Evolutionary conservation across 2,329 filamentous ascomycete genomes (phyloP).

Genomic region (Phialophora verrucosa): DNA sequence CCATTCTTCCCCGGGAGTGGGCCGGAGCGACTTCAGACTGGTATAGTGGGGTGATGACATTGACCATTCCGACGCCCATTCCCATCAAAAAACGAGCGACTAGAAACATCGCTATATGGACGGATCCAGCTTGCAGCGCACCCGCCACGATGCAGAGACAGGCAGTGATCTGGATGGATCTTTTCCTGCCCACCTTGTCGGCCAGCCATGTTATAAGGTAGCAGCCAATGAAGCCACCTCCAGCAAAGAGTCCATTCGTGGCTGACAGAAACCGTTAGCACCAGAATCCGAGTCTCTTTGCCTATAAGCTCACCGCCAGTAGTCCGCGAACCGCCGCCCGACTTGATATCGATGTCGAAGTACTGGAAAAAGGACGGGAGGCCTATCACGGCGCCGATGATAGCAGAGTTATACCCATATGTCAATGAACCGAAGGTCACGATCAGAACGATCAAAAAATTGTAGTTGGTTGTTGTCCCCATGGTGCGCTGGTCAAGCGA

Average conservation of each 20-base stretch:
- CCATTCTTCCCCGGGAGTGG: constrained; percentile 46
- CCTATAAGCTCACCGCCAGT: constrained; percentile 23
- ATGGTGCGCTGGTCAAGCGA: background rate
- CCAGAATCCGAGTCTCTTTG: background rate
- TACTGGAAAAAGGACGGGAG: constrained; percentile 42
- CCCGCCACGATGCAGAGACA: constrained; percentile 30
- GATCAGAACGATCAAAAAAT: constrained; percentile 31
- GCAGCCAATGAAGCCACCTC: constrained; percentile 31
- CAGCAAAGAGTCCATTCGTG: constrained; percentile 35
- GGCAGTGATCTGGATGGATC: constrained; percentile 28
- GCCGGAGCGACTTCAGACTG: constrained; percentile 29
- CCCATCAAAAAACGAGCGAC: constrained; percentile 34
- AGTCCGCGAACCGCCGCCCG: constrained; percentile 21
- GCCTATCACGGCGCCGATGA: constrained; percentile 34
- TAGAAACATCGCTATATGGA: constrained; percentile 37
- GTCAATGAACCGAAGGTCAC: constrained; percentile 36
- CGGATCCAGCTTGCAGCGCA: constrained; percentile 32
- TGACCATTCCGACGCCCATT: constrained; percentile 29
- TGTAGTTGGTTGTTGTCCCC: constrained; percentile 25
- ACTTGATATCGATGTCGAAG: constrained; percentile 49
- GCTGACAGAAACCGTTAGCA: constrained; percentile 19
- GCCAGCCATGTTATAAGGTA: constrained; percentile 26
- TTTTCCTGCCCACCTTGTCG: constrained; percentile 31
- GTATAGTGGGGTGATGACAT: constrained; percentile 28
- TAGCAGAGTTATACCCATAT: constrained; percentile 37